phyloP scores from a whole-genome alignment of 805 yeast species.

The Ogataea nitratoaversa region DNA sequence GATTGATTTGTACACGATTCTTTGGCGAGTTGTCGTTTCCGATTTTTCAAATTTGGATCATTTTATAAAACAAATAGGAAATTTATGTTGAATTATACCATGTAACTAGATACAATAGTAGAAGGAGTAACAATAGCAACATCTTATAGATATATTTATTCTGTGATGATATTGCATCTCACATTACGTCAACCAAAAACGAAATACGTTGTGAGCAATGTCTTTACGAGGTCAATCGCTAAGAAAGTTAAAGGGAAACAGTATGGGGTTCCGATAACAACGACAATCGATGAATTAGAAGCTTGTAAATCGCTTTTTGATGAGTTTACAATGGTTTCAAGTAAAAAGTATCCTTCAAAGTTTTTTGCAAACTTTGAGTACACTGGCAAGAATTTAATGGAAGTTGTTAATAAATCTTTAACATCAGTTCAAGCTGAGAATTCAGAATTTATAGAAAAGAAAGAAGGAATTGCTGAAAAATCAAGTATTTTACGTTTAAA shows the following conservation, averaged over 20 bases:
- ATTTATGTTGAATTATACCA: too few species aligned
- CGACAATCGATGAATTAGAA: conserved; percentile 12
- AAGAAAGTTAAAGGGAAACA: neutral
- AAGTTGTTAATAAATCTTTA: conserved; percentile 2
- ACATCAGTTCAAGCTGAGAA: neutral
- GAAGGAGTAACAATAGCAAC: too few species aligned
- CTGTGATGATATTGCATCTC: too few species aligned
- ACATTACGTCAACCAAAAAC: neutral
- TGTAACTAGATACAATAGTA: too few species aligned
- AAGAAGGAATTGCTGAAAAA: too few species aligned
- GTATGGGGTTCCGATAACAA: neutral
- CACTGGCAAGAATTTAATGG: conserved; percentile 11
- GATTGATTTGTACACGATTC: too few species aligned
- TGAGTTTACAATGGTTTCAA: neutral
- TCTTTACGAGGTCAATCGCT: neutral
- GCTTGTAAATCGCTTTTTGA: conserved; percentile 7
- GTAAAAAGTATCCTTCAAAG: neutral
- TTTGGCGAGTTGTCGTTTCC: too few species aligned
- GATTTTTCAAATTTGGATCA: too few species aligned
- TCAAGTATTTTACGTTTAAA: too few species aligned
- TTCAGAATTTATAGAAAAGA: too few species aligned
- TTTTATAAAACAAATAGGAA: too few species aligned
- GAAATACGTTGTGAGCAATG: neutral
- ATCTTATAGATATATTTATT: too few species aligned
- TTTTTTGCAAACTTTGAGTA: conserved; percentile 4